A percentile compares a stretch with the other conserved stretches of the same genome.
These are phyloP conservation scores for Turnera subulata DNA, from an alignment of 345 rosid species.

Conservation along the genomic window DNA sequence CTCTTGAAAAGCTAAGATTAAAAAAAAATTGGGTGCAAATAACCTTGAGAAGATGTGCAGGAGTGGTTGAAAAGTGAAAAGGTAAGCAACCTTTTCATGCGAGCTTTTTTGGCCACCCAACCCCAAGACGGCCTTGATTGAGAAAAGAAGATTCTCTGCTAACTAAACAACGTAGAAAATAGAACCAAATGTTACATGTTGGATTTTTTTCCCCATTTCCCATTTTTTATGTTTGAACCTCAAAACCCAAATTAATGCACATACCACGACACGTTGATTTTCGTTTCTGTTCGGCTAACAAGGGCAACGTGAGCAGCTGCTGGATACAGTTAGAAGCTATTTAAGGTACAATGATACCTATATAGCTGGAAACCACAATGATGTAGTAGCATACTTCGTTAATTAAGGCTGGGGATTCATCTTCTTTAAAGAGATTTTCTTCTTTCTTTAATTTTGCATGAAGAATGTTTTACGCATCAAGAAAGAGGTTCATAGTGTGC, in stretches of 20 bases:
- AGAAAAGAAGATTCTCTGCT: slow-evolving; percentile 34
- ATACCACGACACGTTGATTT: slow-evolving; percentile 26
- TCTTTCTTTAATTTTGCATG: too few relatives aligned
- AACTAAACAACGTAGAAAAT: slow-evolving; percentile 33
- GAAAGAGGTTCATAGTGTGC: too few relatives aligned
- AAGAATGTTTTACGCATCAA: too few relatives aligned
- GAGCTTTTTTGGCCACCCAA: slow-evolving; percentile 24
- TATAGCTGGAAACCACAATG: slow-evolving; percentile 15
- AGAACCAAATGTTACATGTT: slow-evolving; percentile 20
- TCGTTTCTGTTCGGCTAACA: slow-evolving; percentile 20
- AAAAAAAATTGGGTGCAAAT: background rate
- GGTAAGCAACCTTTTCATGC: slow-evolving; percentile 21
- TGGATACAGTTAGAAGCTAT: slow-evolving; percentile 8
- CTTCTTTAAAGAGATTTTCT: too few relatives aligned
- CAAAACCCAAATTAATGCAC: slow-evolving; percentile 16
- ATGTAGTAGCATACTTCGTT: too few relatives aligned
- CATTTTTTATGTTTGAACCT: slow-evolving; percentile 9
- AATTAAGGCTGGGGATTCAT: too few relatives aligned
- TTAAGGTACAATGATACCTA: slow-evolving; percentile 7
- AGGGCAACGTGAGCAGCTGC: slow-evolving; percentile 2
- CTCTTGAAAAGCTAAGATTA: background rate
- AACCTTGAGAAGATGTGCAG: slow-evolving; percentile 11
- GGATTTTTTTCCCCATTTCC: background rate
- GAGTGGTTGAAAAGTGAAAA: slow-evolving; percentile 54
- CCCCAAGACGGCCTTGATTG: background rate